A percentile compares a stretch with the other conserved stretches of the same genome.
Conservation (phyloP, 495 filamentous ascomycete genomes). For the Niebla homalea region DNA sequence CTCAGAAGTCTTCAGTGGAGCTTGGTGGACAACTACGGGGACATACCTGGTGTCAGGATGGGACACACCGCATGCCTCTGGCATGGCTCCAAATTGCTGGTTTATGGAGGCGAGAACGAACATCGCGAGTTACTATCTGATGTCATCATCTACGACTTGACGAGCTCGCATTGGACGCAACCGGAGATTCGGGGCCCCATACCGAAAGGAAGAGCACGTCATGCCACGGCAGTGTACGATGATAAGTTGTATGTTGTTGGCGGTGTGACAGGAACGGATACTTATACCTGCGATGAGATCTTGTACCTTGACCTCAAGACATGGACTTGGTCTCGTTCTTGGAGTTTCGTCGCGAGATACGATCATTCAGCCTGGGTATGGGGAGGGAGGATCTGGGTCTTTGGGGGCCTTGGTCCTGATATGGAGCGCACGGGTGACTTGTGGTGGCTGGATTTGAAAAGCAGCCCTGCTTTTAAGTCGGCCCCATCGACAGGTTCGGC, state of each 20-base stretch:
- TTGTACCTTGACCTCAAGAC: conserved; percentile 94
- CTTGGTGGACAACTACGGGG: conserved; percentile 93
- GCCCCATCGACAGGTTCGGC: conserved; percentile 52
- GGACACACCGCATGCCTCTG: conserved; percentile 94
- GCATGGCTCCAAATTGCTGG: conserved; percentile 82
- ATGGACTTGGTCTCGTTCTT: conserved; percentile 92
- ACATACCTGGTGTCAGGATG: conserved; percentile 97
- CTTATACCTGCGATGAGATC: conserved; percentile 81
- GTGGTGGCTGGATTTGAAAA: conserved; percentile 93
- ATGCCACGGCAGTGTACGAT: conserved; percentile 87
- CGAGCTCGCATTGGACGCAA: conserved; percentile 86
- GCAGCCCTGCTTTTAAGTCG: conserved; percentile 68
- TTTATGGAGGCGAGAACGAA: conserved; percentile 97
- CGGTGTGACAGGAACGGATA: conserved; percentile 77
- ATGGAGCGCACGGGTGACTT: conserved; percentile 93
- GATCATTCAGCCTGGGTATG: conserved; percentile 90
- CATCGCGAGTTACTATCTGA: conserved; percentile 91
- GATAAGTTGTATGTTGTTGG: conserved; percentile 93
- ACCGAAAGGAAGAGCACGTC: conserved; percentile 78
- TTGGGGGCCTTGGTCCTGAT: conserved; percentile 81
- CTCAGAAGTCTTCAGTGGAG: conserved; percentile 81
- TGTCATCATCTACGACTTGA: conserved; percentile 87
- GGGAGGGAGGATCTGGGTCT: conserved; percentile 91
- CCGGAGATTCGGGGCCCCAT: conserved; percentile 70
- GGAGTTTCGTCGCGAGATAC: conserved; percentile 86